Base-by-base conservation (phyloP, 129 eudicot species). In the Chrysanthemum makinoi region DNA sequence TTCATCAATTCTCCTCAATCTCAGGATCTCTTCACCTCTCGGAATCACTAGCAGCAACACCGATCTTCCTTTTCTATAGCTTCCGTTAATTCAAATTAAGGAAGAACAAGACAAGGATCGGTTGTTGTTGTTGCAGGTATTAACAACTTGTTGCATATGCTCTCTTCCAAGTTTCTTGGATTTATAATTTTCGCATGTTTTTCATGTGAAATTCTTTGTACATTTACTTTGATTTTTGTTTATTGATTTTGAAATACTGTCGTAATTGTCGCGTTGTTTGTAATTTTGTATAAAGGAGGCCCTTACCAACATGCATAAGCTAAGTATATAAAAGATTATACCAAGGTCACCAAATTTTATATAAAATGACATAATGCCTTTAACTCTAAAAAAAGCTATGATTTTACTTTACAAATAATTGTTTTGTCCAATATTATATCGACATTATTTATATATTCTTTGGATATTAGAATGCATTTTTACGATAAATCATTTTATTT, bases 91-190 rank as follows among this genome's bases (percentile, higher is more conserved):
- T 24, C 13, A 3, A 22, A 24, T 24, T 18, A 72, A 73, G 77
- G 77, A 73, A 73, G 59, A 28, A 51, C 71, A 74, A 74, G 80
- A 28, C 74, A 76, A 68, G 80, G 74, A 19, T 67, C 5, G 20
- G 33, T 68, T 6, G 60, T 58, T 49, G 80, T 68, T 76, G 80
- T 51, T 68, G 80, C 47, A 76, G 80, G 74, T 75, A 66, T 16
- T 39, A 15, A 62, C 22, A 52, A 15, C 19, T 39, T 39, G 7
- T 51, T 51, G 0, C 1, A 28, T 35, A 53, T 30, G 9, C 1
- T 14, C 6, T 50, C 14, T 61, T 50, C 6, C 30, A 9, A 56
- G 56, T 12, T 19, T 57, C 12, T 57, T 20, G 7, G n/a, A 61
- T 22, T 61, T 22, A 28, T 19, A 61, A 61, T 9, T 13, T 54